phyloP scores from a whole-genome alignment of 139 green algal genomes.

The Picochlorum sp. region DNA sequence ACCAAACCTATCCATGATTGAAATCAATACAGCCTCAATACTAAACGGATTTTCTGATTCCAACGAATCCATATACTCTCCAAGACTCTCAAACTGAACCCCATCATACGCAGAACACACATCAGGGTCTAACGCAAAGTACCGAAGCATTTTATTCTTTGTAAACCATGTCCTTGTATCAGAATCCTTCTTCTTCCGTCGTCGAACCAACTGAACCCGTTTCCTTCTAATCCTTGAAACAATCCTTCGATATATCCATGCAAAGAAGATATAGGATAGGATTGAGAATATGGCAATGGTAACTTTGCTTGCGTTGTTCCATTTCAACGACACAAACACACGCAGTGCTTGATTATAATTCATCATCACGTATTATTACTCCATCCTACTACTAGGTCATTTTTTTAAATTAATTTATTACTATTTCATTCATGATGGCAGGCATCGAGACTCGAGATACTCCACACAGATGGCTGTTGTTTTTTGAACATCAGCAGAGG shows the following conservation, averaged over 20 bases:
- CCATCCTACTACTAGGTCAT: no score
- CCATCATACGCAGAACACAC: neutral
- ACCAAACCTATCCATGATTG: slow-evolving; percentile 1
- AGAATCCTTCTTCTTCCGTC: no score
- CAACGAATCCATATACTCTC: slow-evolving; percentile 14
- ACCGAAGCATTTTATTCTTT: neutral
- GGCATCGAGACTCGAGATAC: no score
- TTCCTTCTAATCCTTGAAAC: neutral
- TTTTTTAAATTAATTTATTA: no score
- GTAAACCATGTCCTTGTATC: neutral
- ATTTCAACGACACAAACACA: neutral
- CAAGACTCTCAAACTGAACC: slow-evolving; percentile 5
- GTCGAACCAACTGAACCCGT: neutral
- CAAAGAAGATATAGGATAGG: neutral
- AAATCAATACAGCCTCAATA: slow-evolving; percentile 4
- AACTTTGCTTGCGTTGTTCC: neutral
- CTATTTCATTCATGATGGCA: no score
- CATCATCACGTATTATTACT: no score
- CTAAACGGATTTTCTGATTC: neutral
- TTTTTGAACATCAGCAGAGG: neutral
- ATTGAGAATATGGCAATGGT: neutral
- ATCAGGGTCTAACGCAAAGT: neutral
- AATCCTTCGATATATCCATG: neutral
- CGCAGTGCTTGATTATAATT: neutral
- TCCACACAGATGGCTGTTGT: no score